phyloP scores from a whole-genome alignment of 805 yeast genomes.

The Candida sphagnicola region DNA sequence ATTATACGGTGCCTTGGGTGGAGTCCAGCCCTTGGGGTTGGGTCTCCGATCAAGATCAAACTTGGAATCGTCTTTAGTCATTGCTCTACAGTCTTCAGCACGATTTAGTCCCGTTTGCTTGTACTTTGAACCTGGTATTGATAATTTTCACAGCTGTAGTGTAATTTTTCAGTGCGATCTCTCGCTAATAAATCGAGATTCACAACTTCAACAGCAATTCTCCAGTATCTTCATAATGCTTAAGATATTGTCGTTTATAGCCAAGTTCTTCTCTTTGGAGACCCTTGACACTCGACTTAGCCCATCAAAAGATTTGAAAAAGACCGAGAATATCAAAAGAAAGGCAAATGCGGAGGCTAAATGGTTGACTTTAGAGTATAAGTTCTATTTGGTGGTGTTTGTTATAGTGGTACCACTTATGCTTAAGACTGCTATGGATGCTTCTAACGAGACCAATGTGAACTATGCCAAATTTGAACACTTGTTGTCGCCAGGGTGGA shows the following conservation, averaged over 20 bases:
- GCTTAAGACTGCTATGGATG: conserved; percentile 77
- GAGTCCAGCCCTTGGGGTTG: conserved; percentile 75
- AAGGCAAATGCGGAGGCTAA: conserved; percentile 40
- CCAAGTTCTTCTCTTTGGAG: conserved; percentile 45
- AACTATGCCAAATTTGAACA: conserved; percentile 64
- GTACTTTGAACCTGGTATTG: no score
- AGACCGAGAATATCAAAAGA: conserved; percentile 26
- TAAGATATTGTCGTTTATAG: neutral
- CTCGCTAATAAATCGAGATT: no score
- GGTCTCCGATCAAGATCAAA: conserved; percentile 54
- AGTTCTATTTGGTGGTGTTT: conserved; percentile 60
- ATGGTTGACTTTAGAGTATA: conserved; percentile 80
- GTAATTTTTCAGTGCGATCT: no score
- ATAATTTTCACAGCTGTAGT: no score
- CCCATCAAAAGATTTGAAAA: conserved; percentile 32
- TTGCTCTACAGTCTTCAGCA: neutral
- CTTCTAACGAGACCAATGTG: conserved; percentile 69
- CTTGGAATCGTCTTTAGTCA: conserved; percentile 4
- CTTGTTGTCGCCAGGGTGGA: conserved; percentile 78
- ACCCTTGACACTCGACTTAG: conserved; percentile 48
- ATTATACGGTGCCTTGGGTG: conserved; percentile 80
- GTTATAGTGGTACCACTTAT: conserved; percentile 73
- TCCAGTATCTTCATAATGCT: conserved; percentile 1
- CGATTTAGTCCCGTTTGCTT: neutral
- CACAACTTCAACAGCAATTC: no score